These are phyloP conservation scores for Rhizopogon salebrosus DNA, from an alignment of 768 basidiomycete species.

Conservation along the genomic window DNA sequence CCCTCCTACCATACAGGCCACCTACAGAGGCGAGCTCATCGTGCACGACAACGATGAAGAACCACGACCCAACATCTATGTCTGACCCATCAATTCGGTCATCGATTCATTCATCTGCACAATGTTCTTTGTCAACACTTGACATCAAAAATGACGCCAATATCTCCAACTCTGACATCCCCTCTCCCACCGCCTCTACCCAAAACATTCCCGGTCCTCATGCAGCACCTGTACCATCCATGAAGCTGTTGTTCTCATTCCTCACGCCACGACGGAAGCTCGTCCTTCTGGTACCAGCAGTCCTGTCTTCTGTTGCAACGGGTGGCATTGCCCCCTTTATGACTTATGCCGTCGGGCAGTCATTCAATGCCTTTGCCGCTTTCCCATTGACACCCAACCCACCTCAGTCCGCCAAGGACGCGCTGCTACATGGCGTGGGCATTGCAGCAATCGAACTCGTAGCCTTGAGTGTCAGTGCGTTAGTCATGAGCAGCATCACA, in stretches of 20 bases:
- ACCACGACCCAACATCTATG: constrained; percentile 18
- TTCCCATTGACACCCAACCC: constrained; percentile 44
- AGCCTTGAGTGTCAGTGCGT: constrained; percentile 57
- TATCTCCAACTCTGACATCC: background rate
- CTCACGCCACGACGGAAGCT: constrained; percentile 52
- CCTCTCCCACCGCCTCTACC: constrained; percentile 11
- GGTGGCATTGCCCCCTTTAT: constrained; percentile 81
- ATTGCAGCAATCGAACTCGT: constrained; percentile 61
- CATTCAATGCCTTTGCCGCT: constrained; percentile 65
- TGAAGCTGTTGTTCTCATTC: constrained; percentile 64
- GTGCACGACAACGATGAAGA: constrained; percentile 27
- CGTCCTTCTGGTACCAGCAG: constrained; percentile 57
- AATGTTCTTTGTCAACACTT: constrained; percentile 14
- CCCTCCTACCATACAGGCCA: constrained; percentile 6
- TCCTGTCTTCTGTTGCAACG: constrained; percentile 53
- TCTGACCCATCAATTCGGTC: constrained; percentile 18
- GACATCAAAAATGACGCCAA: constrained; percentile 10
- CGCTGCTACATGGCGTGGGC: constrained; percentile 53
- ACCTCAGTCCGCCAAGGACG: constrained; percentile 37
- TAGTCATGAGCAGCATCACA: constrained; percentile 70
- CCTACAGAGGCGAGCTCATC: constrained; percentile 13
- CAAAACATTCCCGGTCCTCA: constrained; percentile 16
- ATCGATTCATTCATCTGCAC: constrained; percentile 1
- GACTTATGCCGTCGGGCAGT: constrained; percentile 75
- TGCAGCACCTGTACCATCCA: constrained; percentile 41